Conservation (phyloP, 2,329 filamentous ascomycete genomes). For the Colletotrichum somersetense region DNA sequence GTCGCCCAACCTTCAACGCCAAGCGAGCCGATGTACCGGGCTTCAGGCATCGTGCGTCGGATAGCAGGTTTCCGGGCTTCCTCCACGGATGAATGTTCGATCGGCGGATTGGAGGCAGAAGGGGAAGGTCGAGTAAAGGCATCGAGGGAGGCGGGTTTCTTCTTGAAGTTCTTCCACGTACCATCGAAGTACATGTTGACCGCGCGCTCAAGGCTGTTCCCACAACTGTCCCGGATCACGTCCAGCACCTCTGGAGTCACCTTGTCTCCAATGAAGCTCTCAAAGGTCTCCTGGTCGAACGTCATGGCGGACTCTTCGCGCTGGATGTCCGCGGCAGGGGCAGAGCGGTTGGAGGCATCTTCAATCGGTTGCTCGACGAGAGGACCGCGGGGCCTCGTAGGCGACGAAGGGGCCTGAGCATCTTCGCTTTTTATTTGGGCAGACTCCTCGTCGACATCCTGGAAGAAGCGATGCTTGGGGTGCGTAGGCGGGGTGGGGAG, state of each 20-base stretch:
- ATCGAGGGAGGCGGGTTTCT: constrained; percentile 43
- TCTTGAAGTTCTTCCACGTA: constrained; percentile 69
- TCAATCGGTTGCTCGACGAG: constrained; percentile 44
- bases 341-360: constrained; percentile 41
- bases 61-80: constrained; percentile 33
- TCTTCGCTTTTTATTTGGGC: constrained; percentile 45
- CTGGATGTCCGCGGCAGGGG: constrained; percentile 36
- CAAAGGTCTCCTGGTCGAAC: constrained; percentile 71
- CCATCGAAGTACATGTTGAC: constrained; percentile 80
- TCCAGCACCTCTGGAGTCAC: constrained; percentile 62
- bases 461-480: constrained; percentile 54
- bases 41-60: constrained; percentile 51
- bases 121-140: constrained; percentile 4
- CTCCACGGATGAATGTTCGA: constrained; percentile 5
- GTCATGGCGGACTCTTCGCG: constrained; percentile 49
- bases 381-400: constrained; percentile 40
- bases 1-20: constrained; percentile 94
- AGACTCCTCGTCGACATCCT: constrained; percentile 50
- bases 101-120: neutral
- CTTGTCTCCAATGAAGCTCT: constrained; percentile 70
- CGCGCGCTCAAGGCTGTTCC: constrained; percentile 70
- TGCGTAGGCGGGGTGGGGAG: constrained; percentile 38
- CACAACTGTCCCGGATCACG: constrained; percentile 66
- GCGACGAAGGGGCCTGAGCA: constrained; percentile 30
- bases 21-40: constrained; percentile 89